Evolutionary conservation across 129 eudicot species (phyloP).

Genomic region (Flaveria trinervia): DNA sequence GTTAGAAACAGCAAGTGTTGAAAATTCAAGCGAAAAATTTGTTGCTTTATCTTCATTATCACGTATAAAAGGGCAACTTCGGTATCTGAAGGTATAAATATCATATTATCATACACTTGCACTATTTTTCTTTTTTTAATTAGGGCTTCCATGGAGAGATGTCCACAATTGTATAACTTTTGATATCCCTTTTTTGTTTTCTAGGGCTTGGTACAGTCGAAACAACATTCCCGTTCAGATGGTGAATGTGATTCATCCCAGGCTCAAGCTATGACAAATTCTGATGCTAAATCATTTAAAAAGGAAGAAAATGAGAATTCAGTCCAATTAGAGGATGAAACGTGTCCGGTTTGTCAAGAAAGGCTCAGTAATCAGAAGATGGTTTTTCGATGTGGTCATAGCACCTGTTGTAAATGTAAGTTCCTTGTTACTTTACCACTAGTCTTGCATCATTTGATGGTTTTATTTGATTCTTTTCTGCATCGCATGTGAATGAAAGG

Average conservation of each 20-base stretch:
- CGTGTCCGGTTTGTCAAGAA: conserved; percentile 95
- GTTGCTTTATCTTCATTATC: conserved; percentile 60
- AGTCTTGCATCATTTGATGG: conserved; percentile 14
- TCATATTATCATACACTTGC: not conserved
- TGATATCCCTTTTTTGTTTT: conserved; percentile 16
- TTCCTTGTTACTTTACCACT: conserved; percentile 12
- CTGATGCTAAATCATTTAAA: conserved; percentile 20
- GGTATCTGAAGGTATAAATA: conserved; percentile 77
- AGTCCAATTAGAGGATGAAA: conserved; percentile 40
- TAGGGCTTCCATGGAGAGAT: not conserved
- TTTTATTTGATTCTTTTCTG: conserved; percentile 1
- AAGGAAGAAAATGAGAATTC: conserved; percentile 39
- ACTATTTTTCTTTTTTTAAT: not conserved
- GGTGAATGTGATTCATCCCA: conserved; percentile 30
- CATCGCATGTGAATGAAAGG: conserved; percentile 45
- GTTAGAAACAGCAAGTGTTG: conserved; percentile 67
- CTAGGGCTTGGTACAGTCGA: conserved; percentile 82
- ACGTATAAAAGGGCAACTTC: conserved; percentile 85
- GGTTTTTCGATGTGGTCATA: conserved; percentile 96
- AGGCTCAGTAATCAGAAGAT: conserved; percentile 68
- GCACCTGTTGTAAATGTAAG: conserved; percentile 95
- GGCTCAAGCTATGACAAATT: conserved; percentile 32
- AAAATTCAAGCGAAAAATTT: conserved; percentile 79
- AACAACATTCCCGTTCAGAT: conserved; percentile 38
- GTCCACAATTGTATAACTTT: conserved; percentile 10